A percentile compares a stretch with the other conserved stretches of the same genome.
Evolutionary conservation across 208 protist genomes (phyloP).

Genomic region (Acanthamoeba castellanii): DNA sequence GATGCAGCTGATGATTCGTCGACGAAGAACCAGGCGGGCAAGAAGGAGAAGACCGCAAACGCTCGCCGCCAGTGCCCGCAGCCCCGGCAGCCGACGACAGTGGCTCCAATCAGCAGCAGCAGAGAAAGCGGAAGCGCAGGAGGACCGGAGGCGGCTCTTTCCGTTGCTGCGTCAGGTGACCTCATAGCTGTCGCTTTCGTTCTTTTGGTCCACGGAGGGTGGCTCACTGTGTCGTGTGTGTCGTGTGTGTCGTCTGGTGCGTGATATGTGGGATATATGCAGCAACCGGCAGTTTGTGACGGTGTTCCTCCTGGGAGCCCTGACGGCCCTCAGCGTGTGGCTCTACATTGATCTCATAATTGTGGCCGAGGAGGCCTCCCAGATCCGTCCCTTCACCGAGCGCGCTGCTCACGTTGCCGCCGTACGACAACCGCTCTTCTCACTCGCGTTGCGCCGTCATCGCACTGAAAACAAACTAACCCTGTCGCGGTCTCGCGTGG

Average conservation of each 20-base stretch:
- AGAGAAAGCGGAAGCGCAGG: not conserved
- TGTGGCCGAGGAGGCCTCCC: not conserved
- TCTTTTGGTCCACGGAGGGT: no score
- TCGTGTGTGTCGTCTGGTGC: not conserved
- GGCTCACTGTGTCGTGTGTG: no score
- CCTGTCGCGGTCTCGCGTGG: no score
- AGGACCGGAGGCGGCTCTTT: not conserved
- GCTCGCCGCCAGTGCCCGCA: not conserved
- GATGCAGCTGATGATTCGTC: no score
- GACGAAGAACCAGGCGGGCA: not conserved
- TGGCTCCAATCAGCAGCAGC: not conserved
- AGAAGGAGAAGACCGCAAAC: not conserved
- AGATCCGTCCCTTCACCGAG: not conserved
- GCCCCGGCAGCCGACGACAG: not conserved
- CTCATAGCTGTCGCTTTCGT: no score
- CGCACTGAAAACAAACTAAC: no score
- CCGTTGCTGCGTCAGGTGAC: not conserved
- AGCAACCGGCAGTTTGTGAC: not conserved
- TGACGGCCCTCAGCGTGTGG: conserved; percentile 5
- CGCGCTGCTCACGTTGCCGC: not conserved
- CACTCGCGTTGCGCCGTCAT: no score
- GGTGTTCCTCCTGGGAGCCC: not conserved
- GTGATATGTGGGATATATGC: not conserved
- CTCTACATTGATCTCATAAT: conserved; percentile 16
- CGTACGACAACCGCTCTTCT: not conserved